Base-by-base conservation (phyloP, 2,329 filamentous ascomycete genomes). In the Colletotrichum abscissum region DNA sequence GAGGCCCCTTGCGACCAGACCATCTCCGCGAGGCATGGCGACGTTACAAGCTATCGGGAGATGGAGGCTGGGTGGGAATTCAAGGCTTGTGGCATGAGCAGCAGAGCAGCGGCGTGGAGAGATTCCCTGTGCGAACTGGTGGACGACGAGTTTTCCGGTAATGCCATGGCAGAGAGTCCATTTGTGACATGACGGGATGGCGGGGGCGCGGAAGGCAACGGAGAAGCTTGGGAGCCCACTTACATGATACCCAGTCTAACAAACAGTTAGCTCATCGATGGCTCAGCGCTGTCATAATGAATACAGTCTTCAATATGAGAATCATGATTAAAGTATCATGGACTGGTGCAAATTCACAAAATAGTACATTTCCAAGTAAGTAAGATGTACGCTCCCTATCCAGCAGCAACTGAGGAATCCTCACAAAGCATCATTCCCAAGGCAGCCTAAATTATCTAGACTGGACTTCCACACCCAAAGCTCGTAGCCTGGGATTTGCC, bases 1-100 rank as follows among this genome's bases (percentile, higher is more conserved):
- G 87, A 49, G 89, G 87, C 0, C 93, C 93, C 1, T 79, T 96
- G 59, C 88, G 92, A 30, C 92, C 94, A 0, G 93, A 95, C 74
- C 93, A 95, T 81, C 81, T 96, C 58, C 86, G 93, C 24, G 93
- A 95, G 81, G 93, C 94, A 5, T 86, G 93, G 80, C 86, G 93
- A 69, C 86, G 93, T 62, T 93, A 94, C 81, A 92, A 90, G 79
- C 81, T 88, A 57, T 85, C 89, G 28, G 85, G 89, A 4, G 92
- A 92, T 77, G 91, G 92, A 42, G 90, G 91, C 0, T 90, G 89
- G 3, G 87, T 91, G 4, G 91, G 91, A 4, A 87, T 89, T 76
- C 84, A 91, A 75, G 85, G 88, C 76, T 80, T 91, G 16, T 92
- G 90, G 89, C 89, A 92, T 76, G 83, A 86, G 22, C 91, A 92